phyloP scores from a whole-genome alignment of 2,329 filamentous ascomycete genomes.

The Karstenula rhodostoma region DNA sequence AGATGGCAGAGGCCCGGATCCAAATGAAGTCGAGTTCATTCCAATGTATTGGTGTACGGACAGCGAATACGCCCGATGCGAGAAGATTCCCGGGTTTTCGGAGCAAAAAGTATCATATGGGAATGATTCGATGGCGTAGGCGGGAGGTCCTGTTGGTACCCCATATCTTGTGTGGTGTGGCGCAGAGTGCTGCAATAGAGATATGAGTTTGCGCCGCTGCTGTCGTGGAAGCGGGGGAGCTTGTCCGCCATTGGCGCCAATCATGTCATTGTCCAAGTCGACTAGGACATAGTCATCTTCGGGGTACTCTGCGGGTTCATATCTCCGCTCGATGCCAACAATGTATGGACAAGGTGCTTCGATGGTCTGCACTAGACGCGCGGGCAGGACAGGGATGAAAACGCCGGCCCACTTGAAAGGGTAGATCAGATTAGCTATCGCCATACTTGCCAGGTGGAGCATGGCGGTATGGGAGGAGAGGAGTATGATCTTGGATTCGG shows the following conservation, averaged over 20 bases:
- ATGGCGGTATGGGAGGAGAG: slow-evolving; percentile 95
- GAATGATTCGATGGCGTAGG: slow-evolving; percentile 91
- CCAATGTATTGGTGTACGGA: slow-evolving; percentile 86
- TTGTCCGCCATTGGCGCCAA: slow-evolving; percentile 80
- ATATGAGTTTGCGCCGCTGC: slow-evolving; percentile 86
- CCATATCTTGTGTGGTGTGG: slow-evolving; percentile 89
- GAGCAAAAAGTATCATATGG: slow-evolving; percentile 90
- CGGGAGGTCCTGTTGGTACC: slow-evolving; percentile 85
- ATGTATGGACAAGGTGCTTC: slow-evolving; percentile 98
- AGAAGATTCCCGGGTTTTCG: slow-evolving; percentile 83
- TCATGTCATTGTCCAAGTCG: slow-evolving; percentile 88
- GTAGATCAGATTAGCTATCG: slow-evolving; percentile 85
- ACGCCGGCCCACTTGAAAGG: slow-evolving; percentile 93
- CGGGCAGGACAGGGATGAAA: slow-evolving; percentile 90
- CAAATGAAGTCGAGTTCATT: slow-evolving; percentile 89
- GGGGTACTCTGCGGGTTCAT: slow-evolving; percentile 84
- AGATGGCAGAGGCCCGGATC: slow-evolving; percentile 65
- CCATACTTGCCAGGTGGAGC: slow-evolving; percentile 90
- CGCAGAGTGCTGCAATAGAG: slow-evolving; percentile 86
- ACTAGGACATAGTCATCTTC: slow-evolving; percentile 96
- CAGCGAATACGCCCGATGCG: slow-evolving; percentile 71
- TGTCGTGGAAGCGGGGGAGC: slow-evolving; percentile 85
- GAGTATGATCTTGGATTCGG: slow-evolving; percentile 94
- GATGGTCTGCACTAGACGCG: slow-evolving; percentile 84
- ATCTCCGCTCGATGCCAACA: slow-evolving; percentile 91